These are phyloP conservation scores for Allium cepa DNA, from an alignment of 106 monocot genomes.

Conservation along the genomic window DNA sequence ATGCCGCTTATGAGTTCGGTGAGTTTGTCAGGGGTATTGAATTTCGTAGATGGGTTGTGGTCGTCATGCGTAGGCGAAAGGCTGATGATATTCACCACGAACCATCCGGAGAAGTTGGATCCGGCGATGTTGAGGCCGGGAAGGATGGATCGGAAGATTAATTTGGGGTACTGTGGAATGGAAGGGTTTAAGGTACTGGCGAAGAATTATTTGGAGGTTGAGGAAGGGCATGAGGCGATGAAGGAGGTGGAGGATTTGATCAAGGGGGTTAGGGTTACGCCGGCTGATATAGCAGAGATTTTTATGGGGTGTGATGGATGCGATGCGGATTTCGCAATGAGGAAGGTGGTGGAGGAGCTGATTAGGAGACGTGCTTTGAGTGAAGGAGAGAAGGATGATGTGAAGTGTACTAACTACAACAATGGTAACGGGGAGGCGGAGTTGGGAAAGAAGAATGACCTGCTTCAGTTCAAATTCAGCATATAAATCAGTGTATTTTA, in stretches of 20 bases:
- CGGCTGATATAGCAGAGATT: constrained; percentile 72
- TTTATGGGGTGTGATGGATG: constrained; percentile 63
- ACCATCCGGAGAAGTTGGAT: constrained; percentile 29
- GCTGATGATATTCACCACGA: constrained; percentile 43
- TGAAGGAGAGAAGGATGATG: not conserved
- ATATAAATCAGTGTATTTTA: too few relatives aligned
- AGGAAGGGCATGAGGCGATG: constrained; percentile 21
- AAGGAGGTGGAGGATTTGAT: constrained; percentile 41
- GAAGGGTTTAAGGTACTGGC: constrained; percentile 43
- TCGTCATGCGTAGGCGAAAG: constrained; percentile 43
- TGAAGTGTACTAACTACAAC: too few relatives aligned
- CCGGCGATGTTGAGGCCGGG: constrained; percentile 36
- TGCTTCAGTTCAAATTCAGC: too few relatives aligned
- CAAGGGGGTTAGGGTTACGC: constrained; percentile 37
- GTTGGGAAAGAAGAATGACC: not conserved
- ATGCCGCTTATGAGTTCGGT: not conserved
- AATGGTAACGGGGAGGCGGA: too few relatives aligned
- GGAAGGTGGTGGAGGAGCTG: constrained; percentile 26
- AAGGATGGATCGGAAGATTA: constrained; percentile 57
- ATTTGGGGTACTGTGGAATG: constrained; percentile 50
- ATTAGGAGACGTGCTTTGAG: not conserved
- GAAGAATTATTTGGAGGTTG: constrained; percentile 43
- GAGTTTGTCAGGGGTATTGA: constrained; percentile 35
- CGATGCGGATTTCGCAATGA: constrained; percentile 19
- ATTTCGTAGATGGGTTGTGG: constrained; percentile 45